These are phyloP conservation scores for Kodamaea jinghongensis DNA, from an alignment of 805 yeast genomes.

Conservation along the genomic window DNA sequence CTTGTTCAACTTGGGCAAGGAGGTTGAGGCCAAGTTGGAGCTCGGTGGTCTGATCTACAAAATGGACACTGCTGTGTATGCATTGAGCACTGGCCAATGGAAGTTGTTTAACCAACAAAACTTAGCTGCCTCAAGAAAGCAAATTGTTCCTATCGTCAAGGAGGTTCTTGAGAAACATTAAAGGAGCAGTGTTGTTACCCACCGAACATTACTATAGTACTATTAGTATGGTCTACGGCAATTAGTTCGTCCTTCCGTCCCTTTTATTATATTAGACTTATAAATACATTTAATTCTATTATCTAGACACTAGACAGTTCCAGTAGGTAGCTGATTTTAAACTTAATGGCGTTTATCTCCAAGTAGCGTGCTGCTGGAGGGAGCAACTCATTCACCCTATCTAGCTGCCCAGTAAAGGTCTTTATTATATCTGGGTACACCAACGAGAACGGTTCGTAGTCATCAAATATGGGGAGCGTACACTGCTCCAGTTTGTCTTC, in stretches of 20 bases:
- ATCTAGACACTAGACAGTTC: not conserved
- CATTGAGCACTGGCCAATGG: constrained; percentile 16
- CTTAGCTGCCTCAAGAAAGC: constrained; percentile 72
- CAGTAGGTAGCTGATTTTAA: constrained; percentile 24
- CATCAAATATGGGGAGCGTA: constrained; percentile 14
- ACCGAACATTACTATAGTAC: too few species aligned
- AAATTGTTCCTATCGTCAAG: constrained; percentile 68
- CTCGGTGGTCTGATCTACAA: constrained; percentile 27
- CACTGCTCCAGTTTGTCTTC: constrained; percentile 11
- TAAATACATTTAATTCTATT: too few species aligned
- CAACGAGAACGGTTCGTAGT: constrained; percentile 17
- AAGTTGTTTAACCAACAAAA: constrained; percentile 47
- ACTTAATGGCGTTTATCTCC: constrained; percentile 16
- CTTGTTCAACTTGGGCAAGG: constrained; percentile 19
- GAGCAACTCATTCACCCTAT: constrained; percentile 15
- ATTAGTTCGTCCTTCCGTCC: too few species aligned
- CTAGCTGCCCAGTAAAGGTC: constrained; percentile 16
- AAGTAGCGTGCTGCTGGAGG: constrained; percentile 18
- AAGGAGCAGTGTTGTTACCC: not conserved
- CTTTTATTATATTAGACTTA: too few species aligned
- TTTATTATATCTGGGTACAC: constrained; percentile 15
- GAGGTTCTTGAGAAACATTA: constrained; percentile 21
- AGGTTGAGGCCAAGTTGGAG: constrained; percentile 20
- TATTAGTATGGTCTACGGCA: too few species aligned
- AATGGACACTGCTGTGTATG: constrained; percentile 12